These are phyloP conservation scores for Penicillium roqueforti DNA, from an alignment of 495 filamentous ascomycete genomes.

Conservation along the genomic window DNA sequence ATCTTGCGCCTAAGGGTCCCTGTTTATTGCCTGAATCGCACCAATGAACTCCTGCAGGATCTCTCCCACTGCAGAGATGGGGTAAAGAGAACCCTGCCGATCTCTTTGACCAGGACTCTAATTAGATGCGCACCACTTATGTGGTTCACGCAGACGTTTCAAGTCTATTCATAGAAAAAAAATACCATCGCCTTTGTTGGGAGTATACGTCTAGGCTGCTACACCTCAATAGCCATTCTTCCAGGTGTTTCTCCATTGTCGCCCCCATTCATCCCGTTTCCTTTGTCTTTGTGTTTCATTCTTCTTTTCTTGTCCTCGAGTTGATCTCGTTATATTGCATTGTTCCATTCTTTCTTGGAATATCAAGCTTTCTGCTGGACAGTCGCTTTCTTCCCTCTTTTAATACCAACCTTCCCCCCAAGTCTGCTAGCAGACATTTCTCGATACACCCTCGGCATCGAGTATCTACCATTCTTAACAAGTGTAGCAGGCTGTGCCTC, in stretches of 20 bases:
- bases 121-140: background rate
- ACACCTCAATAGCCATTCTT: slow-evolving; percentile 7
- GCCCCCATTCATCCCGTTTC: slow-evolving; percentile 8
- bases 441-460: background rate
- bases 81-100: background rate
- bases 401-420: slow-evolving; percentile 23
- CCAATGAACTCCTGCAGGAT: slow-evolving; percentile 11
- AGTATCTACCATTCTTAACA: slow-evolving; percentile 14
- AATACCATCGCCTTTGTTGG: background rate
- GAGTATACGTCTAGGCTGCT: background rate
- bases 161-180: slow-evolving; percentile 8
- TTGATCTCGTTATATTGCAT: slow-evolving; percentile 26
- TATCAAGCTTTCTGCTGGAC: slow-evolving; percentile 35
- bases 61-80: background rate
- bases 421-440: slow-evolving; percentile 12
- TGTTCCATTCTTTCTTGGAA: slow-evolving; percentile 11
- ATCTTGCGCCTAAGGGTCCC: slow-evolving; percentile 8
- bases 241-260: slow-evolving; percentile 8
- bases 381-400: slow-evolving; percentile 35
- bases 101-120: background rate
- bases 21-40: background rate
- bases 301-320: slow-evolving; percentile 17
- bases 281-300: slow-evolving; percentile 23
- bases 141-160: slow-evolving; percentile 3
- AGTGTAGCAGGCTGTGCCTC: background rate